These are phyloP conservation scores for Arachnopeziza araneosa DNA, from an alignment of 2,329 filamentous ascomycete species.

Conservation along the genomic window DNA sequence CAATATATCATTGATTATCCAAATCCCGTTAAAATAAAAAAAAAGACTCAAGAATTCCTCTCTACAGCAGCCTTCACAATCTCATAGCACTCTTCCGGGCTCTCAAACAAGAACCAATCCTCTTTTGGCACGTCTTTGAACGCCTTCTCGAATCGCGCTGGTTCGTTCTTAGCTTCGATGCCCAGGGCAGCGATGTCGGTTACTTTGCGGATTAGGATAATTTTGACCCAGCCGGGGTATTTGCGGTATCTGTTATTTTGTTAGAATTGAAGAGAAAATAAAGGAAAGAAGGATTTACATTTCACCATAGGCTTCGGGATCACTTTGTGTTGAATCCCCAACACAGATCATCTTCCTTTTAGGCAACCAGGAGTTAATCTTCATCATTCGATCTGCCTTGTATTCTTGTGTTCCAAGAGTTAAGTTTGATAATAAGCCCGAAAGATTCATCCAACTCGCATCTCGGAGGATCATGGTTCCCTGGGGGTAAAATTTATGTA, in stretches of 20 bases:
- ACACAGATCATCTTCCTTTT: constrained; percentile 74
- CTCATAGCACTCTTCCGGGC: constrained; percentile 59
- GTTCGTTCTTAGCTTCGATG: constrained; percentile 62
- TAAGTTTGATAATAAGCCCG: constrained; percentile 71
- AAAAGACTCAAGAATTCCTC: not conserved
- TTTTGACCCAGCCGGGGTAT: constrained; percentile 69
- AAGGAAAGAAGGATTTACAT: constrained; percentile 45
- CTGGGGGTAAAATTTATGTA: constrained; percentile 62
- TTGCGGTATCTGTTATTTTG: constrained; percentile 45
- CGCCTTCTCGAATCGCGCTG: constrained; percentile 72
- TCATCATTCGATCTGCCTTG: constrained; percentile 74
- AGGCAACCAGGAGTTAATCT: constrained; percentile 75
- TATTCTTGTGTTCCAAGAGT: constrained; percentile 80
- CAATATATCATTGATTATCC: too few species aligned
- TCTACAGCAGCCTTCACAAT: not conserved
- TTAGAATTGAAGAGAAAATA: not conserved
- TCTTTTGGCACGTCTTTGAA: constrained; percentile 67
- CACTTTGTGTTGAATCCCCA: constrained; percentile 86
- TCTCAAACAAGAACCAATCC: constrained; percentile 78
- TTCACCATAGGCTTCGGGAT: constrained; percentile 85
- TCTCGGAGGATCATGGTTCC: constrained; percentile 84
- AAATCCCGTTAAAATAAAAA: not conserved
- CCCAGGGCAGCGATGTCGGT: constrained; percentile 63
- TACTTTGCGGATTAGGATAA: constrained; percentile 83
- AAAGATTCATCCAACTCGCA: constrained; percentile 77